Evolutionary conservation across 148 eudicot genomes (phyloP), one percentile per base, ranked within the genome.

Genomic region (Amaranthus cruentus): DNA sequence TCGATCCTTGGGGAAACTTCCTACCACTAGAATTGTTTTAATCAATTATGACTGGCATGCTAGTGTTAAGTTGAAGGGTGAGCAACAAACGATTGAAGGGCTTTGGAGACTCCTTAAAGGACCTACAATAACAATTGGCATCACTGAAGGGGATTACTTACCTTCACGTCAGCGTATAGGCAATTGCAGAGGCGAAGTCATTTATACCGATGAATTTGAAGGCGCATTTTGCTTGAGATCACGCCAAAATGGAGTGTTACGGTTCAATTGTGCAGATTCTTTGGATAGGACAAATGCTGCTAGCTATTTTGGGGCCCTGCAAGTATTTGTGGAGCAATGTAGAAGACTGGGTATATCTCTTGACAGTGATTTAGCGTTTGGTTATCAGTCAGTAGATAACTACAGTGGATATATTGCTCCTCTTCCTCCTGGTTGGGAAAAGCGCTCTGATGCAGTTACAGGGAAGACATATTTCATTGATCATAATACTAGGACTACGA

Each of bases 221-320:
- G 97, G 98, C 77, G 96, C 93, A 57, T 94, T 84, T 84, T 91
- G 96, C 84, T 80, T 94, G 84, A 84, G 98, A 81, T 81, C 90
- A 73, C 97, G 91, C 54, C 98, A 94, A 85, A 91, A 88, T 80
- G 98, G 98, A 72, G 93, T 90, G 53, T 79, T 94, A 79, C 98
- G 98, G 76, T 94, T 85, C 72, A 94, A 94, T 70, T 94, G 98
- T 77, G 98, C 98, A 7, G 98, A 94, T 83, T 94, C 98, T 28
- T 86, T 94, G 87, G 98, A 94, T 74, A 83, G 98, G 81, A 94
- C 98, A 75, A 94, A 94, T 84, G 98, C 98, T 81, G 98, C 98
- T 61, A 94, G 97, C 82, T 94, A 75, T 80, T 94, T 94, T 85
- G 98, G 97, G 57, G 84, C 98, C 13, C 85, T 94, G 47, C 97